These are phyloP conservation scores for Yamadazyma siamensis DNA, from an alignment of 1,139 yeast genomes.

Conservation along the genomic window DNA sequence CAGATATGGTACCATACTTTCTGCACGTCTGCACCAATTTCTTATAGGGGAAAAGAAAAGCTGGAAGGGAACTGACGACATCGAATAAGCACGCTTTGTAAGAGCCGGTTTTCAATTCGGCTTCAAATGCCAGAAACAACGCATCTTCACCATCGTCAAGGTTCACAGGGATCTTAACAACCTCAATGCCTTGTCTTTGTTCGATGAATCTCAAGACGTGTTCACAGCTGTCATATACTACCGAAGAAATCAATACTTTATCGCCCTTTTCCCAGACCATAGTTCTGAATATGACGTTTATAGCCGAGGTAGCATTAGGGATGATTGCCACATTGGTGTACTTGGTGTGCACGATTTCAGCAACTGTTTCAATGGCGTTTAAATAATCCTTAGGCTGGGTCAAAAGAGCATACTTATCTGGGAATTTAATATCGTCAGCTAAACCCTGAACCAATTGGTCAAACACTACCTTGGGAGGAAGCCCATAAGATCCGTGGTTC, in stretches of 20 bases:
- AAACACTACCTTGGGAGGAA: conserved; percentile 40
- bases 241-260: conserved; percentile 45
- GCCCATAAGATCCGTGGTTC: conserved; percentile 57
- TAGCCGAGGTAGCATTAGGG: conserved; percentile 60
- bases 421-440: conserved; percentile 28
- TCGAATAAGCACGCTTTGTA: conserved; percentile 55
- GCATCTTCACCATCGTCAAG: conserved; percentile 52
- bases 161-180: conserved; percentile 40
- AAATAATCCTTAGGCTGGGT: conserved; percentile 22
- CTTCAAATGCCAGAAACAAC: conserved; percentile 39
- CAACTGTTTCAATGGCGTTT: conserved; percentile 30
- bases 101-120: conserved; percentile 19
- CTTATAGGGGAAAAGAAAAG: conserved; percentile 55
- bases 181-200: conserved; percentile 39
- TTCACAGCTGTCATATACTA: conserved; percentile 58
- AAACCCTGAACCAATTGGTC: conserved; percentile 23
- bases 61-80: conserved; percentile 63
- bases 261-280: conserved; percentile 54
- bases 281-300: conserved; percentile 57
- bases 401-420: conserved; percentile 37
- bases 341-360: conserved; percentile 42
- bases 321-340: conserved; percentile 46
- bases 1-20: conserved; percentile 46
- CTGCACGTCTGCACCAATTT: conserved; percentile 46
- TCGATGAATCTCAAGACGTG: conserved; percentile 50